phyloP scores from a whole-genome alignment of 306 rosid species.

The Acmispon strigosus region DNA sequence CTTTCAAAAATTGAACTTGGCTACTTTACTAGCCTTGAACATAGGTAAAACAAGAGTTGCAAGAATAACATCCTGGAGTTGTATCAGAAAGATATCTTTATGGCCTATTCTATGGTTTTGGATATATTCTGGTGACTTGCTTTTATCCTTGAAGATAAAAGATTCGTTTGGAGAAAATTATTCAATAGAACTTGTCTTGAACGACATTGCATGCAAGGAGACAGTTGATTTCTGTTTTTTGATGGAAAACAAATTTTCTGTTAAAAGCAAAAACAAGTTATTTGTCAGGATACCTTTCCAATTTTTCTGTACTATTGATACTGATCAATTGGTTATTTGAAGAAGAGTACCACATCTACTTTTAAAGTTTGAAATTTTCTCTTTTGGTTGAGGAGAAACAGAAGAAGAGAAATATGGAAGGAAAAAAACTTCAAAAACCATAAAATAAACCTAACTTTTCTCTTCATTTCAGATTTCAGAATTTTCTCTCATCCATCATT shows the following conservation, averaged over 20 bases:
- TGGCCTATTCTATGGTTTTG: background rate
- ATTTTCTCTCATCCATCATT: background rate
- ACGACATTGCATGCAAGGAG: background rate
- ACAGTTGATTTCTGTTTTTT: background rate
- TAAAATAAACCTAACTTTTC: background rate
- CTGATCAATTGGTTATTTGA: too few relatives aligned
- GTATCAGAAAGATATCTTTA: too few relatives aligned
- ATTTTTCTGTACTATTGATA: background rate
- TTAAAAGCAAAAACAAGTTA: background rate
- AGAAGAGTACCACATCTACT: background rate
- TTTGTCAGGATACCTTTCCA: background rate
- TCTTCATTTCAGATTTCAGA: background rate
- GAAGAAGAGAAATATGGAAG: too few relatives aligned
- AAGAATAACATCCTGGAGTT: background rate
- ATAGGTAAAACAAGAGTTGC: background rate
- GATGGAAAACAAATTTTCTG: background rate
- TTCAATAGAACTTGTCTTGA: background rate
- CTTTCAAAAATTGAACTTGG: background rate
- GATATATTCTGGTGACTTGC: background rate
- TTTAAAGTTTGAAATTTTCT: background rate
- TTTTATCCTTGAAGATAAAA: background rate
- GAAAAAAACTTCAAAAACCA: background rate
- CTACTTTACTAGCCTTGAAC: background rate
- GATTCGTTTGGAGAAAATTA: background rate
- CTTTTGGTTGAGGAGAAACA: background rate